Evolutionary conservation across 2,329 filamentous ascomycete species (phyloP), one percentile per base, ranked within the genome.

Genomic region (Cladosporium phlei): DNA sequence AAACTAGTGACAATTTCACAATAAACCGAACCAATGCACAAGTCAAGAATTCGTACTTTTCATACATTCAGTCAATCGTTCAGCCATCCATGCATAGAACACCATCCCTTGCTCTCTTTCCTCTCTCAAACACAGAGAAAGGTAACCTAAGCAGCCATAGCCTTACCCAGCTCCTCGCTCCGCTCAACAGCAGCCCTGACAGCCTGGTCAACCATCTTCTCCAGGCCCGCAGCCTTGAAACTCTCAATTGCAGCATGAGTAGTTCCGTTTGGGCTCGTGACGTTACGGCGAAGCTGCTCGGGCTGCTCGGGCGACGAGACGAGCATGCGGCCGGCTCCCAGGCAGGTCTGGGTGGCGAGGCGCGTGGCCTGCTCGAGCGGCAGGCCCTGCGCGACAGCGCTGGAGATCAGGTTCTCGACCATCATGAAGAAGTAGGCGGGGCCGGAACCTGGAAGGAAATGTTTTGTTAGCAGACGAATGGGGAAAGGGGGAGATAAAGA

Each of bases 201-300:
- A 33, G 56, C 58, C 32, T 56, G 52, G 33, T 57, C 56, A 8
- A 59, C 58, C 17, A 57, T 56, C 8, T 38, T 47, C 9, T 54
- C 53, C 17, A 59, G 56, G 0, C 51, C 53, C 2, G 54, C 55
- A 12, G 56, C 52, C 39, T 59, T 55, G 42, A 58, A 59, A 38
- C 52, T 58, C 46, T 60, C 53, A 34, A 59, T 40, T 3, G 55
- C 58, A 9, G 58, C 56, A 14, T 59, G 55, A 12, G 58, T 59
- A 2, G 58, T 59, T 4, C 58, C 58, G 25, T 59, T 60, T 5
- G 55, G 56, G 29, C 56, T 59, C n/a, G 56, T 60, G 25, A 59
- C 56, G 28, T 60, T 60, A 43, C 58, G 56, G 21, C 58, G 48
- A 5, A 60, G 46, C 47, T 60, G 57, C 16, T 53, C 48, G 3